phyloP scores from a whole-genome alignment of 2,329 filamentous ascomycete species.

The Cephalotrichum gorgonifer region DNA sequence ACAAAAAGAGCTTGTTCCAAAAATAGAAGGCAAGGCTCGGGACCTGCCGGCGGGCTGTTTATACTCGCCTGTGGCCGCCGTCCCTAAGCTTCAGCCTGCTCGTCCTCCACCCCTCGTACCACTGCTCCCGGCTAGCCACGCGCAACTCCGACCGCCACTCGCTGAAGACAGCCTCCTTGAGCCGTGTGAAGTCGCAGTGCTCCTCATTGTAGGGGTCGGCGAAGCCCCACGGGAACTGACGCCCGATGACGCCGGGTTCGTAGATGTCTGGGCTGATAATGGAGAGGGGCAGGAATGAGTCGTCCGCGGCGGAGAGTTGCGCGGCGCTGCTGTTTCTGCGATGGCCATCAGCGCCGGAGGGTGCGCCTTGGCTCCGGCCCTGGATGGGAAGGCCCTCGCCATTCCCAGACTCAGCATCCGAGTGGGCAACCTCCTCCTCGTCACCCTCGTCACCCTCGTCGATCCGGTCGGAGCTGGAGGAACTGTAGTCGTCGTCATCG shows the following conservation, averaged over 20 bases:
- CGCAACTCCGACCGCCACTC: constrained; percentile 90
- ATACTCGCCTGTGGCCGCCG: constrained; percentile 24
- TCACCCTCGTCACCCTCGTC: constrained; percentile 43
- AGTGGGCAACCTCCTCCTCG: constrained; percentile 16
- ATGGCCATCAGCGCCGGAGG: constrained; percentile 12
- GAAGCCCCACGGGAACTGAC: constrained; percentile 93
- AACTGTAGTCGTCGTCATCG: constrained; percentile 60
- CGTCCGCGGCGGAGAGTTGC: constrained; percentile 34
- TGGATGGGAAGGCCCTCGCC: constrained; percentile 29
- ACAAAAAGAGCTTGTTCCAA: background rate
- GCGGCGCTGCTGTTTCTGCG: constrained; percentile 20
- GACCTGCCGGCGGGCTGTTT: too few relatives aligned
- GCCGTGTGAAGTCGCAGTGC: constrained; percentile 86
- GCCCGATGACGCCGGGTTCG: constrained; percentile 67
- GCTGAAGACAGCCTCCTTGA: constrained; percentile 85
- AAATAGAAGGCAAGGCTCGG: background rate
- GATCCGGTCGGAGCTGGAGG: constrained; percentile 38
- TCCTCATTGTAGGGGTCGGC: constrained; percentile 84
- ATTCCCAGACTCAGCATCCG: constrained; percentile 14
- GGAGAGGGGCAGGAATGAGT: constrained; percentile 75
- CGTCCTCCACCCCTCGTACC: constrained; percentile 94
- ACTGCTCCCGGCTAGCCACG: constrained; percentile 80
- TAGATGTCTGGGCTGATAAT: constrained; percentile 92
- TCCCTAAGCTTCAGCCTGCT: constrained; percentile 50
- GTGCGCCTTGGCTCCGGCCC: constrained; percentile 12